Percentiles rank a stretch among this genome's conserved stretches.
These are phyloP conservation scores for Cladophialophora immunda DNA, from an alignment of 2,329 filamentous ascomycete genomes.

Conservation along the genomic window DNA sequence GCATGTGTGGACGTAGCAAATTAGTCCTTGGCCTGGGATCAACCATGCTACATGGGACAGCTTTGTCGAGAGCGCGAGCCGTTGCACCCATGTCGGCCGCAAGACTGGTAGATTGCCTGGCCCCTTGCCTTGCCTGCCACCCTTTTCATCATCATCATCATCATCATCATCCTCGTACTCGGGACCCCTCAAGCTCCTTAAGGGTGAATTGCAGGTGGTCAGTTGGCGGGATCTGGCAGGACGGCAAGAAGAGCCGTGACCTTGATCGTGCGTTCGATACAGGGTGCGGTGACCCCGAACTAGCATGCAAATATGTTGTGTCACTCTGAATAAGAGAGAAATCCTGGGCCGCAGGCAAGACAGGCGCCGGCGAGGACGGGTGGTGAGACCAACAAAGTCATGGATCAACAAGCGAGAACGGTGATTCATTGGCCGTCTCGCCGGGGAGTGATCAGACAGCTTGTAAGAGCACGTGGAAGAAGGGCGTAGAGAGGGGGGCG, in stretches of 20 bases:
- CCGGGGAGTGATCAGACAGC: conserved; percentile 5
- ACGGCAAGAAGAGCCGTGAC: conserved; percentile 20
- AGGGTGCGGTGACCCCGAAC: neutral
- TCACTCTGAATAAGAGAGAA: neutral
- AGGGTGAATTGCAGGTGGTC: conserved; percentile 1
- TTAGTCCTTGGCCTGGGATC: conserved; percentile 11
- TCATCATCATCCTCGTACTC: neutral
- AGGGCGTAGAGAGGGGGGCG: neutral
- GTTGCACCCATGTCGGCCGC: conserved; percentile 21
- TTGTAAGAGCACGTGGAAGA: conserved; percentile 31
- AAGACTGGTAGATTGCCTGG: conserved; percentile 18
- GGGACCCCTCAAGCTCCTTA: neutral
- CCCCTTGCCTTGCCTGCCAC: conserved; percentile 30
- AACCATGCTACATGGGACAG: conserved; percentile 21
- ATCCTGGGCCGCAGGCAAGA: neutral
- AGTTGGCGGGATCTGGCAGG: conserved; percentile 15
- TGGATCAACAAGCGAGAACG: conserved; percentile 20
- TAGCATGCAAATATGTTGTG: conserved; percentile 3
- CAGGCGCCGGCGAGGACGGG: conserved; percentile 3
- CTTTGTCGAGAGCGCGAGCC: conserved; percentile 30
- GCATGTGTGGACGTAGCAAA: conserved; percentile 13
- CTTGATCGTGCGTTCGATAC: conserved; percentile 13
- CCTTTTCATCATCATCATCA: neutral
- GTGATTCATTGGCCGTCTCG: conserved; percentile 24
- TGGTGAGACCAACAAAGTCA: conserved; percentile 13